Evolutionary conservation across 495 filamentous ascomycete species (phyloP).

Genomic region (Pseudotulostoma volvatum): DNA sequence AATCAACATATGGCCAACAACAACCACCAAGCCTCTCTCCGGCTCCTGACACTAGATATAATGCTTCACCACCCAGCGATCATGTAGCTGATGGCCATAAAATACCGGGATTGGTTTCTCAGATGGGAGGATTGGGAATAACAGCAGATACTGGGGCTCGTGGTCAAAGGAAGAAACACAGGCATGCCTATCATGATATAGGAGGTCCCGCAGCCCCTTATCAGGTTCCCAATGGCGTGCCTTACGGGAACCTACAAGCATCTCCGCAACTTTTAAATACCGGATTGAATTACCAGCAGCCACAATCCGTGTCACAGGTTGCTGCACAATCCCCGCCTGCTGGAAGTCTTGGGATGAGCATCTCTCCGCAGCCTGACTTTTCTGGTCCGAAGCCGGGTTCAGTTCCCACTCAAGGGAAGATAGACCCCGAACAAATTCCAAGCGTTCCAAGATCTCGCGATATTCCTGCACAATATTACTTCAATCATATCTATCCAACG

Average conservation of each 20-base stretch:
- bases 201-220: slow-evolving; percentile 44
- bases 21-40: slow-evolving; percentile 16
- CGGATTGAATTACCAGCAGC: slow-evolving; percentile 33
- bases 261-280: slow-evolving; percentile 58
- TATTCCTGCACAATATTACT: slow-evolving; percentile 62
- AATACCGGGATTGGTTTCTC: slow-evolving; percentile 52
- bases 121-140: slow-evolving; percentile 73
- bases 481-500: slow-evolving; percentile 77
- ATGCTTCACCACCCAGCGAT: slow-evolving; percentile 16
- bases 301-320: slow-evolving; percentile 35
- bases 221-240: slow-evolving; percentile 51
- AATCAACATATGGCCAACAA: slow-evolving; percentile 27
- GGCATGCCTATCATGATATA: slow-evolving; percentile 82
- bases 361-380: slow-evolving; percentile 37
- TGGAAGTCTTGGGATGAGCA: slow-evolving; percentile 35
- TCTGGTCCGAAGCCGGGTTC: slow-evolving; percentile 19
- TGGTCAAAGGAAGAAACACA: slow-evolving; percentile 75
- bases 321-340: slow-evolving; percentile 35
- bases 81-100: slow-evolving; percentile 24
- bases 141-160: slow-evolving; percentile 43
- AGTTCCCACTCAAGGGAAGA: slow-evolving; percentile 50
- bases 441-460: slow-evolving; percentile 82
- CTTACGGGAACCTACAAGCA: slow-evolving; percentile 36
- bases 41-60: slow-evolving; percentile 17
- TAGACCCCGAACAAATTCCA: slow-evolving; percentile 87